A percentile compares a stretch with the other conserved stretches of the same genome.
Conservation (phyloP, 495 filamentous ascomycete genomes). For the Penicillium bovifimosum region DNA sequence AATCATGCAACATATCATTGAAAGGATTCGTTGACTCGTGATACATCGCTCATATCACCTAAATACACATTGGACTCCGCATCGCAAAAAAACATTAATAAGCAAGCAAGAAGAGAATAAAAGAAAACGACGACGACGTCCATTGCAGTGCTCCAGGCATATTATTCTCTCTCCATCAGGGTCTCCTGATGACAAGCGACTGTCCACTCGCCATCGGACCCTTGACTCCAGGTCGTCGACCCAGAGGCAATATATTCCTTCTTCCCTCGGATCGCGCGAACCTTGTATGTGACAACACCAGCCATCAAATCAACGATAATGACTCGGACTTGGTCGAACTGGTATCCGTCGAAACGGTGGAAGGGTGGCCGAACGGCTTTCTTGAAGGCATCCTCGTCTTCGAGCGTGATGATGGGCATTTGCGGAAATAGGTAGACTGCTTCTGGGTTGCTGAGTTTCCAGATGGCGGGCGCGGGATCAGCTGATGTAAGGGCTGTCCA, state of each 20-base stretch:
- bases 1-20: constrained; percentile 5
- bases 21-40: constrained; percentile 13
- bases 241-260: constrained; percentile 29
- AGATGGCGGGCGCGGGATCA: constrained; percentile 35
- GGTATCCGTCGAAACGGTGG: constrained; percentile 40
- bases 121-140: neutral
- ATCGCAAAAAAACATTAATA: neutral
- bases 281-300: constrained; percentile 34
- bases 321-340: constrained; percentile 33
- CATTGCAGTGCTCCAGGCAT: no score
- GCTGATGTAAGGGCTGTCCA: constrained; percentile 44
- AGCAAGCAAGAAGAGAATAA: neutral
- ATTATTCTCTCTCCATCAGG: constrained; percentile 15
- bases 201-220: constrained; percentile 42
- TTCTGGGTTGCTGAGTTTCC: constrained; percentile 33
- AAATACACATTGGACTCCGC: constrained; percentile 4
- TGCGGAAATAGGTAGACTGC: constrained; percentile 39
- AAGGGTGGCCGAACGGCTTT: constrained; percentile 34
- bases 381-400: constrained; percentile 23
- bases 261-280: constrained; percentile 26
- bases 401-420: constrained; percentile 30
- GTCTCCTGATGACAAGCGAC: constrained; percentile 38
- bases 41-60: constrained; percentile 14
- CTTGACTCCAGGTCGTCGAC: constrained; percentile 43
- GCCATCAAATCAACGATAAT: constrained; percentile 46